Base-by-base conservation (phyloP, 1,139 yeast genomes). In the Nakaseomyces bracarensis region DNA sequence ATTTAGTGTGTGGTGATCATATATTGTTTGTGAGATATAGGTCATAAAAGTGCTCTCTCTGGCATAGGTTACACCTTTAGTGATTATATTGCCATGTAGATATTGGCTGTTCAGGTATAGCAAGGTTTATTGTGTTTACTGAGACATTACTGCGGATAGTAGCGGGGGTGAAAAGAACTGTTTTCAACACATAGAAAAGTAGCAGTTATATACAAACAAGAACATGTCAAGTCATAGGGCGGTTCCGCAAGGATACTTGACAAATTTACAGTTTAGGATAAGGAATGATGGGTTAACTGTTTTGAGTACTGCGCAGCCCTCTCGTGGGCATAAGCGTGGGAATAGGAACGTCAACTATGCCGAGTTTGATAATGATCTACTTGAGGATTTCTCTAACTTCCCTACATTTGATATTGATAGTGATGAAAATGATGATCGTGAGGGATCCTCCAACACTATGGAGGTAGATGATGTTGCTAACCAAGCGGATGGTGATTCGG, bases 241-340 rank as follows among this genome's bases (percentile, higher is more conserved):
- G 31, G 22, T 51, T 28, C 91, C 94, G 1, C 95, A 85, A 65
- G 94, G 87, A 0, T 68, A 80, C 44, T 69, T 82, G 15, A 77
- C 91, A 1, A 82, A 86, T 26, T 74, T 82, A 49, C 70, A 78
- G 36, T 75, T 82, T 42, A 70, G 94, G 48, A 67, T 82, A 26
- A 69, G 77, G 40, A 73, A 78, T 46, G 82, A 76, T 42, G 80
- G 79, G 51, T 78, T 78, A 9, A 81, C 89, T 11, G 66, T 87
- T 35, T 74, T 82, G 48, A 72, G 82, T 39, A 74, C 86, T 3
- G 81, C 83, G 4, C 86, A 89, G 3, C 79, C 81, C 3, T 77
- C 86, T 6, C 74, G 96, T 49, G 73, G 82, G 31, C 82, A 87
- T 28, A 86, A 86, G 57, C 73, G 96, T 53, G 79, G 87, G 3